Evolutionary conservation across 2,329 filamentous ascomycete species (phyloP).

Genomic region (Aureobasidium leucospermi): DNA sequence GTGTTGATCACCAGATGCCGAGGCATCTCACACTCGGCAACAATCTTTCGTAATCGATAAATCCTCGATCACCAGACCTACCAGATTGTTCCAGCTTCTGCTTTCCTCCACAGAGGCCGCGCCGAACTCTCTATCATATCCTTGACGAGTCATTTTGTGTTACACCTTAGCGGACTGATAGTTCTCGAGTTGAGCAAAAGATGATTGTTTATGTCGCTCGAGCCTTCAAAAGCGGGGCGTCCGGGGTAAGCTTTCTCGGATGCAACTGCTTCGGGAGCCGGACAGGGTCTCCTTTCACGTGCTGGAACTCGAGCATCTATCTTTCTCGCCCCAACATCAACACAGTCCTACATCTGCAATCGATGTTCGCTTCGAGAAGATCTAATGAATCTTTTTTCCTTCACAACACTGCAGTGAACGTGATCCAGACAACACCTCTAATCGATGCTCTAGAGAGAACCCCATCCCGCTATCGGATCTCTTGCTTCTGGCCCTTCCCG

Average conservation of each 20-base stretch:
- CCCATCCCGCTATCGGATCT: conserved; percentile 4
- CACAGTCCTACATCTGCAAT: no score
- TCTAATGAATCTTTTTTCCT: no score
- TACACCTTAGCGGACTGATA: background rate
- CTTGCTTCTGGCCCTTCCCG: background rate
- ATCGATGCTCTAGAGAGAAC: background rate
- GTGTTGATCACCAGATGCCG: conserved; percentile 10
- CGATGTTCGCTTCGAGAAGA: no score
- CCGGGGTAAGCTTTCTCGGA: background rate
- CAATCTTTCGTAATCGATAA: background rate
- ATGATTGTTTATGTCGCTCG: background rate
- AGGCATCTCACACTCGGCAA: background rate
- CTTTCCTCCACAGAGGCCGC: no score
- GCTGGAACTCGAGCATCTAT: background rate
- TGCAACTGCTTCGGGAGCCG: no score
- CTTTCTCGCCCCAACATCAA: background rate
- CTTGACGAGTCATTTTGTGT: no score
- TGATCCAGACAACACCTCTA: no score
- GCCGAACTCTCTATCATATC: no score
- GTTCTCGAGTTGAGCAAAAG: background rate
- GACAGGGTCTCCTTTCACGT: background rate
- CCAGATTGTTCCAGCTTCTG: no score
- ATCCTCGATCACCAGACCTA: background rate
- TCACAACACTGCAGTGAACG: no score
- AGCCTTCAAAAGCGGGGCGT: background rate